Base-by-base conservation (phyloP, 208 protist genomes). In the Strigomonas galati region DNA sequence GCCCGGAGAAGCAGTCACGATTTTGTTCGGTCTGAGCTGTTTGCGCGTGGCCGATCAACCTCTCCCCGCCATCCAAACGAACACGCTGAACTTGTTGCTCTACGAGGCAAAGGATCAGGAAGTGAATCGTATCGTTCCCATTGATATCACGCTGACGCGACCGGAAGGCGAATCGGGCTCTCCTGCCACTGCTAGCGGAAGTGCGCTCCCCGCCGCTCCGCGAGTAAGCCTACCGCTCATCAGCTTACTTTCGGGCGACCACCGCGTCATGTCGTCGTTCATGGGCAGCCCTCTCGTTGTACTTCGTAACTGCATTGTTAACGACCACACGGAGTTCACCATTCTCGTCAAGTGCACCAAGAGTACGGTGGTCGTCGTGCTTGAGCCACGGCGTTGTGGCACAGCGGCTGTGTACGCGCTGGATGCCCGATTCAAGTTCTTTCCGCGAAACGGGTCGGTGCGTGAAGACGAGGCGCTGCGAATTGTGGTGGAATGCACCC, bases 41-140 rank as follows among this genome's bases (percentile, higher is more conserved):
- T 78, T 60, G 9, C 76, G 86, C 19, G 64, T 75, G 4, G 40
- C 65, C 12, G 78, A 82, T 10, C 66, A 92, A 53, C 48, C 61
- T 3, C 71, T 93, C 24, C 84, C 86, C 15, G 61, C 71, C 6
- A 60, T 74, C 31, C 89, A 95, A 40, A 87, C 77, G 28, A 81
- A 78, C n/a, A 91, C 78, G n/a, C 74, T 95, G 24, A 90, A 84
- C 40, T 69, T 95, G 28, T 40, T 95, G 17, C 65, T 95, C 10
- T 95, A 83, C 60, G 89, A 95, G 61, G 85, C 79, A 6, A 78
- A 87, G 31, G 89, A 95, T 67, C 79, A 87, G 58, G 89, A 95
- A 52, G 74, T 87, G 4, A 92, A 83, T 58, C 81, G 86, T 9
- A 81, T 90, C 65, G 78, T 95, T 32, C 89, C 89, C 12, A 79